Conservation (phyloP, 257 asterid species). For the Plantago major region DNA sequence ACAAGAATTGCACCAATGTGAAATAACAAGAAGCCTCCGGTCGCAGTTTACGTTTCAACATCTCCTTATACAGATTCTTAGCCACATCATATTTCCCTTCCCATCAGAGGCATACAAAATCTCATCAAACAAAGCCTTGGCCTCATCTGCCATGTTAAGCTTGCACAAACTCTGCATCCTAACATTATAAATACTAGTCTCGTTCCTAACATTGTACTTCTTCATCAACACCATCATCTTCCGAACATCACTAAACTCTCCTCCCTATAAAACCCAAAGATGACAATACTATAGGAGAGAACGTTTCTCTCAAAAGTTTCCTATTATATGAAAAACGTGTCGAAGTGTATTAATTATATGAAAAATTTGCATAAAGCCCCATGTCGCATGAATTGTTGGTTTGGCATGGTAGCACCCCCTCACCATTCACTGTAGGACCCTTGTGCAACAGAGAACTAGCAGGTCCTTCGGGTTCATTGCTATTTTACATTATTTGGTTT, state of each 20-base stretch:
- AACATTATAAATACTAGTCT: constrained; percentile 46
- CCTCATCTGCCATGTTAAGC: constrained; percentile 56
- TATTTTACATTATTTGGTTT: too few species aligned
- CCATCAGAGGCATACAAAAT: constrained; percentile 46
- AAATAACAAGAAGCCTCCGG: constrained; percentile 55
- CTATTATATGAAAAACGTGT: too few species aligned
- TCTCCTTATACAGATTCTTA: constrained; percentile 45
- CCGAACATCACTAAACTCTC: constrained; percentile 62
- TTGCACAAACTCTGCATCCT: constrained; percentile 79
- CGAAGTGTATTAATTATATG: too few species aligned
- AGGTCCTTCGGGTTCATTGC: too few species aligned
- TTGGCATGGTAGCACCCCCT: too few species aligned
- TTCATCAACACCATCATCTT: constrained; percentile 61
- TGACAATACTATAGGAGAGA: constrained; percentile 41
- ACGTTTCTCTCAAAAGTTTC: too few species aligned
- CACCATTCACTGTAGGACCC: too few species aligned
- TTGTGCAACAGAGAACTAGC: too few species aligned
- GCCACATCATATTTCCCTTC: too few species aligned
- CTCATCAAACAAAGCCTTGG: constrained; percentile 70
- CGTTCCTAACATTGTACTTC: constrained; percentile 30
- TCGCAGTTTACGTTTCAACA: constrained; percentile 37
- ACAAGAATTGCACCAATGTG: constrained; percentile 57
- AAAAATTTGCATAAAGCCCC: too few species aligned
- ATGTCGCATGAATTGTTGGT: too few species aligned
- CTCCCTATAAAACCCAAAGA: constrained; percentile 67